phyloP scores from a whole-genome alignment of 2,329 filamentous ascomycete genomes.

The Allantophomopsis lycopodina region DNA sequence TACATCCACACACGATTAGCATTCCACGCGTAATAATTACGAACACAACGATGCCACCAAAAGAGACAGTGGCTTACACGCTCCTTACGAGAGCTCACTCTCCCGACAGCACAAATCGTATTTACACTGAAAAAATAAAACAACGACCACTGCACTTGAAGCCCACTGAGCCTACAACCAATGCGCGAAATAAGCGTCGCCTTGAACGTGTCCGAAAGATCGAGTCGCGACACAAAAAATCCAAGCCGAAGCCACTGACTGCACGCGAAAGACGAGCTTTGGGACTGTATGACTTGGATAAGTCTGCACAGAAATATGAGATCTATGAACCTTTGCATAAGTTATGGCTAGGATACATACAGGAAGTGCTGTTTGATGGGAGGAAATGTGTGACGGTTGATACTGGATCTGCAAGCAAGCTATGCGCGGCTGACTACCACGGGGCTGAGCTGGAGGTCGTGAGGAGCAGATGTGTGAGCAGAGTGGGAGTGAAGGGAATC shows the following conservation, averaged over 20 bases:
- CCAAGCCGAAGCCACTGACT: constrained; percentile 56
- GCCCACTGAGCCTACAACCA: constrained; percentile 52
- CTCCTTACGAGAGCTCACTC: constrained; percentile 72
- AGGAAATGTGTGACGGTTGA: constrained; percentile 9
- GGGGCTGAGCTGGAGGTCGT: constrained; percentile 76
- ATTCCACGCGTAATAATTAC: too few relatives aligned
- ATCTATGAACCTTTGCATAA: constrained; percentile 65
- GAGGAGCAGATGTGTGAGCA: constrained; percentile 62
- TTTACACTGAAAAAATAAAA: constrained; percentile 73
- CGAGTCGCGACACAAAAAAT: constrained; percentile 24
- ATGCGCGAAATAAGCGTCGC: constrained; percentile 35
- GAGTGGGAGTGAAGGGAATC: constrained; percentile 76
- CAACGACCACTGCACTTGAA: constrained; percentile 70
- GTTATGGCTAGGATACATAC: constrained; percentile 77
- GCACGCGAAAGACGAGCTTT: constrained; percentile 63
- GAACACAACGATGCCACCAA: background rate
- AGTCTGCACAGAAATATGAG: constrained; percentile 52
- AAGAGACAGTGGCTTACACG: constrained; percentile 12
- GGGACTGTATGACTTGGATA: constrained; percentile 62
- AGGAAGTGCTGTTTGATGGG: constrained; percentile 50
- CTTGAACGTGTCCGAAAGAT: constrained; percentile 20
- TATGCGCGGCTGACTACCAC: constrained; percentile 82
- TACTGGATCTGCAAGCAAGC: constrained; percentile 47
- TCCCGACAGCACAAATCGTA: constrained; percentile 52
- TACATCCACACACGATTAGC: too few relatives aligned